Evolutionary conservation across 441 rosid species (phyloP), one percentile per base, ranked within the genome.

Genomic region (Aleurites moluccanus): DNA sequence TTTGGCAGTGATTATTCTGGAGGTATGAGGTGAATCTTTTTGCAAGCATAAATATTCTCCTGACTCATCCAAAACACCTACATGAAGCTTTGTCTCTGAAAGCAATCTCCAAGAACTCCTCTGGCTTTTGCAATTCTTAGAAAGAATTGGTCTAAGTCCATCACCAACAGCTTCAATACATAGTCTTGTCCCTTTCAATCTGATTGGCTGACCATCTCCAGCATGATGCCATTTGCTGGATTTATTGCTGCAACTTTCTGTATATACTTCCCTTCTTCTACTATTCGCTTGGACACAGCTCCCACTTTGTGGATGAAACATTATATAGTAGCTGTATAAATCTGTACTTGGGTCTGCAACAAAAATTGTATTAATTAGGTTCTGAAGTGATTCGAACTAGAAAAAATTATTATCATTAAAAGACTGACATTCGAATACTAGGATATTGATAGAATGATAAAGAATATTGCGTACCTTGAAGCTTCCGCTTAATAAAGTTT

Each of bases 31-130:
- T 11, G 80, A 72, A 44, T 75, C 53, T 73, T 66, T 80, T 21
- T 84, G 74, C 23, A 75, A 44, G 80, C 87, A 79, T n/a, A 79
- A 64, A n/a, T 56, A 40, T 4, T 77, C 53, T 21, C 87, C 85
- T 8, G 40, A 11, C 27, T 30, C 64, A 70, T 75, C 81, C 50
- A 1, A 47, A 45, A 85, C 69, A 9, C 78, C 82, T 21, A 81
- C 65, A 1, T 72, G 87, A 27, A 81, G 80, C 44, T 67, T 84
- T 5, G 83, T 40, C 0, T 21, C 14, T 20, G 87, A 80, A 60
- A 78, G 38, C 6, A n/a, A 0, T 18, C n/a, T 69, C 83, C 86
- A 84, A 1, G 10, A 1, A 56, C 80, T 79, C 21, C 16, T 70
- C 9, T 11, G 61, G 69, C 63, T 28, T 1, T 40, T 28, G 79